Conservation (phyloP, 345 rosid species). For the Corymbia maculata region DNA sequence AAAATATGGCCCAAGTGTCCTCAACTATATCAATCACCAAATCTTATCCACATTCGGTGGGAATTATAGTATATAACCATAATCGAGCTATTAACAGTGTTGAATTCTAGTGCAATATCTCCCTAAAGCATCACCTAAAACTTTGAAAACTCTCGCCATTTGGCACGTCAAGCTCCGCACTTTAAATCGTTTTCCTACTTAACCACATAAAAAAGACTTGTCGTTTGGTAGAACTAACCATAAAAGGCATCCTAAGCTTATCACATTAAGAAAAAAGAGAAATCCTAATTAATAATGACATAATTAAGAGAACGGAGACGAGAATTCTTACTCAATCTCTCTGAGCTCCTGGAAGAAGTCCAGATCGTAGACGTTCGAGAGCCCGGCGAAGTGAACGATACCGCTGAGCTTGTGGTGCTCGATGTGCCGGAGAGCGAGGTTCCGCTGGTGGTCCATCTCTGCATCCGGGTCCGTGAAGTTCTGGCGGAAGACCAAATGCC, state of each 20-base stretch:
- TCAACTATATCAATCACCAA: not conserved
- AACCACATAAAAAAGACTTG: not conserved
- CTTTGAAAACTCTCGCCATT: not conserved
- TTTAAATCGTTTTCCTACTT: not conserved
- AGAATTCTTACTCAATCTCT: slow-evolving; percentile 59
- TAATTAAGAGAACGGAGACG: not conserved
- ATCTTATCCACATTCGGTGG: not conserved
- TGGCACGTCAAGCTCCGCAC: not conserved
- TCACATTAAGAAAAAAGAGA: not conserved
- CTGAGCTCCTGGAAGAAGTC: slow-evolving; percentile 72
- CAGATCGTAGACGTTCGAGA: slow-evolving; percentile 73
- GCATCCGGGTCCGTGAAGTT: slow-evolving; percentile 56
- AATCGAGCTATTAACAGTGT: not conserved
- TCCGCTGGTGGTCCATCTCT: slow-evolving; percentile 67
- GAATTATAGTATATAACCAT: not conserved
- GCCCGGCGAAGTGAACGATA: slow-evolving; percentile 75
- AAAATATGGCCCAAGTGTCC: not conserved
- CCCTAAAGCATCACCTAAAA: not conserved
- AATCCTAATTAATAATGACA: not conserved
- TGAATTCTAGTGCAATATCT: not conserved
- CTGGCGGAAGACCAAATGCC: slow-evolving; percentile 64
- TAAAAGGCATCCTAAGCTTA: not conserved
- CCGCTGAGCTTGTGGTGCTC: slow-evolving; percentile 80
- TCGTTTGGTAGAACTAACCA: not conserved
- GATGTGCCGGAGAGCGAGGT: slow-evolving; percentile 69